phyloP scores from a whole-genome alignment of 257 asterid genomes.

The Ilex aquifolium region DNA sequence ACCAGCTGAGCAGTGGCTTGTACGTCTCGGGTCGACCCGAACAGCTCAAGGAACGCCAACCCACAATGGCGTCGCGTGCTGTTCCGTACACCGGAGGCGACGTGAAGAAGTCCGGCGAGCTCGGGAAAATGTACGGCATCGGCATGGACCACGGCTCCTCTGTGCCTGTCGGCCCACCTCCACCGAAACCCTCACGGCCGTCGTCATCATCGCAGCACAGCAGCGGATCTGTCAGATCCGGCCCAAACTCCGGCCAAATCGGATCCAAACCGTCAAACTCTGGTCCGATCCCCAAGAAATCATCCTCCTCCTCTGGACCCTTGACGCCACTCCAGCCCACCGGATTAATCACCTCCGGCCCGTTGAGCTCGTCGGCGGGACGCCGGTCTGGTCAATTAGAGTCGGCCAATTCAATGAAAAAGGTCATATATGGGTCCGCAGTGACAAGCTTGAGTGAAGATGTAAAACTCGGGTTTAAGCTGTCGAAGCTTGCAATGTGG shows the following conservation, averaged over 20 bases:
- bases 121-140: conserved; percentile 83
- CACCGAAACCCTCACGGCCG: conserved; percentile 48
- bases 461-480: conserved; percentile 60
- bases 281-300: conserved; percentile 62
- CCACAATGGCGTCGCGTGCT: conserved; percentile 65
- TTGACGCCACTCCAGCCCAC: conserved; percentile 64
- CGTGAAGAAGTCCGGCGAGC: conserved; percentile 84
- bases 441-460: conserved; percentile 59
- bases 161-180: conserved; percentile 17
- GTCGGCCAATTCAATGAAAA: conserved; percentile 38
- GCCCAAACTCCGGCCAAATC: conserved; percentile 71
- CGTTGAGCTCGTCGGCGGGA: conserved; percentile 43
- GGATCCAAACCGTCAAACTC: conserved; percentile 40
- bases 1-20: conserved; percentile 85
- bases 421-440: conserved; percentile 61
- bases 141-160: conserved; percentile 38
- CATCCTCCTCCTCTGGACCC: conserved; percentile 85
- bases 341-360: conserved; percentile 76
- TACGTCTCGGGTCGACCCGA: conserved; percentile 87
- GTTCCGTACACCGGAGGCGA: conserved; percentile 89
- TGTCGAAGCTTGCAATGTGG: conserved; percentile 88
- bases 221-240: conserved; percentile 89
- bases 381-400: conserved; percentile 71
- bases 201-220: conserved; percentile 55
- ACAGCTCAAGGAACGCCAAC: conserved; percentile 62